A percentile compares a stretch with the other conserved stretches of the same genome.
phyloP scores from a whole-genome alignment of 2,329 filamentous ascomycete species.

The Triangularia setosa region DNA sequence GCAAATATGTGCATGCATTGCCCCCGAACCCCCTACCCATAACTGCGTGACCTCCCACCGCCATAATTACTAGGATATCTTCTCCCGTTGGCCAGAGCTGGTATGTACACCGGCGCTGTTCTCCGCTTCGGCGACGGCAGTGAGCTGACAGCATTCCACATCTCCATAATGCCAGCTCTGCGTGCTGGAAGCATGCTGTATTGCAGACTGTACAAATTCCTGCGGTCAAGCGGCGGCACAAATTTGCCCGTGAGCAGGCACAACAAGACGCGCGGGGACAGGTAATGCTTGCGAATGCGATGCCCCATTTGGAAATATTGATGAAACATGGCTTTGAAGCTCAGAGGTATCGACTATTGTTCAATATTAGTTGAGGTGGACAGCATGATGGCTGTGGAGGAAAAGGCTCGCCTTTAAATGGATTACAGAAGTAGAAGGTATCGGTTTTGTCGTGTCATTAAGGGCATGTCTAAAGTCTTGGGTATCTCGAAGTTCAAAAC shows the following conservation, averaged over 20 bases:
- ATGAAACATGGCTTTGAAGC: conserved; percentile 90
- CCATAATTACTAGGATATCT: conserved; percentile 20
- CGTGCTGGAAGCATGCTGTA: conserved; percentile 94
- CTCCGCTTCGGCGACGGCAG: conserved; percentile 44
- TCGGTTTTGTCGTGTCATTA: conserved; percentile 39
- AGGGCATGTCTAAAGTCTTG: conserved; percentile 45
- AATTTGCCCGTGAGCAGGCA: conserved; percentile 88
- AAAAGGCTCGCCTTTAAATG: conserved; percentile 67
- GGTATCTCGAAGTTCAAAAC: conserved; percentile 82
- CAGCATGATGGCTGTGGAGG: neutral
- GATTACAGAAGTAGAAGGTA: conserved; percentile 73
- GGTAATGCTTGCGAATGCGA: conserved; percentile 90
- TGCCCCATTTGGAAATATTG: conserved; percentile 95
- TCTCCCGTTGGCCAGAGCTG: conserved; percentile 32
- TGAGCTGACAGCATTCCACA: conserved; percentile 71
- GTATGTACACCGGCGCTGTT: conserved; percentile 33
- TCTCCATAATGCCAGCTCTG: conserved; percentile 74
- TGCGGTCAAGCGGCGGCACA: conserved; percentile 90
- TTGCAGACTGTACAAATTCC: conserved; percentile 91
- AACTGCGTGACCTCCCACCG: conserved; percentile 20
- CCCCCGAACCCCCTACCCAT: conserved; percentile 11
- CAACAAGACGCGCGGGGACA: conserved; percentile 81
- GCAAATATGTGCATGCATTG: neutral
- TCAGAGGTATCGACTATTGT: conserved; percentile 75
- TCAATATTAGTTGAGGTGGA: conserved; percentile 8